Evolutionary conservation across 495 filamentous ascomycete species (phyloP), one percentile per base, ranked within the genome.

Genomic region (Pyrenula aspistea): DNA sequence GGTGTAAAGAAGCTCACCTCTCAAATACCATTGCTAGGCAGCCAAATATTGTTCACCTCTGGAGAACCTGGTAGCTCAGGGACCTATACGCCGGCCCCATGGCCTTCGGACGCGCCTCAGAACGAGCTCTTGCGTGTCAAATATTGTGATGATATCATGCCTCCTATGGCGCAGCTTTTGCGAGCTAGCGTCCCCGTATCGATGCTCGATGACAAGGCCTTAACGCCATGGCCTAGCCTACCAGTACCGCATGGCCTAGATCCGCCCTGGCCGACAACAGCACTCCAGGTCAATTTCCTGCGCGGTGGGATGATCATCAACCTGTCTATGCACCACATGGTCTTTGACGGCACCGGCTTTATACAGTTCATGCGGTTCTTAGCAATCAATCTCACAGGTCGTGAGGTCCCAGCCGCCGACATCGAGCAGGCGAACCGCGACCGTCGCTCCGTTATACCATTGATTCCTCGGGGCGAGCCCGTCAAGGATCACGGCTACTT

Each of bases 301-400:
- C 56, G 61, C 11, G 72, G 67, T 8, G 71, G 71, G 2, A 36
- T 69, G 0, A 22, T 72, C 0, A 57, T 73, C 0, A 61, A 62
- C 25, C 59, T 68, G 12, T 65, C 64, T 2, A 63, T 63, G 8
- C 70, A 76, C 49, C 74, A 78, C 61, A 75, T 73, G 47, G 67
- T 74, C 51, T 57, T 69, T 21, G 73, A 76, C 48, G 70, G 63
- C 1, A 67, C 60, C 1, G 72, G 74, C 0, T 61, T 71, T 49
- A 66, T 71, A 53, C 63, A 68, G 22, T 61, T 72, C 52, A 56
- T 67, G 22, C 57, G 65, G 1, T 57, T 76, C 12, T 53, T 78
- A 0, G 63, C 72, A 0, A 66, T 47, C 1, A 60, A 55, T 0
- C 61, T 75, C n/a, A 56, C 58, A 1, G 63, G 65, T 22, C 51